Evolutionary conservation across 768 basidiomycete species (phyloP).

Genomic region (Leccinum variicolor): DNA sequence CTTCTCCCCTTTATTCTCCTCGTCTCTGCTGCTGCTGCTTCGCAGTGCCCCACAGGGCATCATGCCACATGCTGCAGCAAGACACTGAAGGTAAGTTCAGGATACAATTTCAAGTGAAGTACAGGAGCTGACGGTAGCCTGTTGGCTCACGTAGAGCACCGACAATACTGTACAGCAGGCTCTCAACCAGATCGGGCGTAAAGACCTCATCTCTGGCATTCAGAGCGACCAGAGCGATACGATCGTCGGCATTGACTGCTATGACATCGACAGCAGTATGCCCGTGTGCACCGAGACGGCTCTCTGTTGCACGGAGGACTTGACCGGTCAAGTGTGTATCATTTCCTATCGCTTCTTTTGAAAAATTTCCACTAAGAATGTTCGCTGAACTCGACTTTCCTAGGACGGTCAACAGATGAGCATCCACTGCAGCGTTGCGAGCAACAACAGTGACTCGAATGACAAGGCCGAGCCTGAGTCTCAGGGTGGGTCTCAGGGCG

Average conservation of each 20-base stretch:
- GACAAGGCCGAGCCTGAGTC: no score
- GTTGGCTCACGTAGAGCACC: neutral
- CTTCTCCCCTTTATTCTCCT: neutral
- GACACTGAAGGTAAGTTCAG: neutral
- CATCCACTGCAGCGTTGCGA: neutral
- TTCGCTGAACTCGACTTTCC: neutral
- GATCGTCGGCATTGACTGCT: neutral
- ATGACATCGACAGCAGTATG: neutral
- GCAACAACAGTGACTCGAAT: no score
- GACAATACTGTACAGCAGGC: neutral
- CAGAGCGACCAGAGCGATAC: neutral
- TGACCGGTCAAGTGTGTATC: neutral
- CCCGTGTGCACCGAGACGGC: neutral
- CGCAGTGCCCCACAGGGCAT: neutral
- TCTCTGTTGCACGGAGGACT: neutral
- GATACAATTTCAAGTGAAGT: neutral
- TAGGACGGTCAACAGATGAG: neutral
- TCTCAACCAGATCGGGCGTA: neutral
- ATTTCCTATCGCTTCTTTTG: neutral
- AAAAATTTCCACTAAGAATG: neutral
- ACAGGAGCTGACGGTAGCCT: neutral
- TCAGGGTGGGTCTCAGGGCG: no score
- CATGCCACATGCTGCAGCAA: neutral
- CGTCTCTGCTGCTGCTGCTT: neutral
- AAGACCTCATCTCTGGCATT: neutral